Evolutionary conservation across 208 protist species (phyloP), one percentile per base, ranked within the genome.

Genomic region (Tritrichomonas foetus): DNA sequence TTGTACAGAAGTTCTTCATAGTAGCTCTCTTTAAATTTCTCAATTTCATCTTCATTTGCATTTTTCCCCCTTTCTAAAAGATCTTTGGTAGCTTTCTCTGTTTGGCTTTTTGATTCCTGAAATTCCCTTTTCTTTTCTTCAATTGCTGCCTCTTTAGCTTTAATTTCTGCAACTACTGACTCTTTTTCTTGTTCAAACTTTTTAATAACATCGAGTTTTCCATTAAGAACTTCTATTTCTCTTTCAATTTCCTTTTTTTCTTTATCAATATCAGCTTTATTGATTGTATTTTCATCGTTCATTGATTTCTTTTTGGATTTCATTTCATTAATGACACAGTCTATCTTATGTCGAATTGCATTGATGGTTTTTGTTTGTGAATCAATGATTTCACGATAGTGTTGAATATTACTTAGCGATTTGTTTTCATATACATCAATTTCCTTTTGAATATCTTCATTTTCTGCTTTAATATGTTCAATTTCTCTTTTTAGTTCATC

Each of bases 131-230:
- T n/a, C n/a, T n/a, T n/a, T n/a, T n/a, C n/a, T 30, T 82, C 74
- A 41, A 82, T 82, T 36, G 47, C n/a, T 8, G 47, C 41, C 30
- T 82, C 74, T 25, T 82, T 47, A n/a, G 33, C n/a, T 82, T 82
- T 33, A 27, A 82, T 82, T 82, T 36, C 41, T 25, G 47, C 41
- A 33, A 50, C 13, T 11, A 82, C 50, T 50, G 47, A 50, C 25
- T 82, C n/a, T 53, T 82, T 82, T 20, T 82, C 41, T 82, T 82
- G 41, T 82, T 82, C 74, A 44, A 82, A 82, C 50, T 82, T 36
- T 50, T 47, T 47, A 30, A 82, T 82, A 53, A 50, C 41, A 50
- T 82, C n/a, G n/a, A 82, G n/a, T 50, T 82, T 82, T 20, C 50
- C 27, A n/a, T 82, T 20, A 47, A 36, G 47, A 50, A 50, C 74